Evolutionary conservation across 305 asterid species (phyloP), one percentile per base, ranked within the genome.

Genomic region (Fraxinus greggii): DNA sequence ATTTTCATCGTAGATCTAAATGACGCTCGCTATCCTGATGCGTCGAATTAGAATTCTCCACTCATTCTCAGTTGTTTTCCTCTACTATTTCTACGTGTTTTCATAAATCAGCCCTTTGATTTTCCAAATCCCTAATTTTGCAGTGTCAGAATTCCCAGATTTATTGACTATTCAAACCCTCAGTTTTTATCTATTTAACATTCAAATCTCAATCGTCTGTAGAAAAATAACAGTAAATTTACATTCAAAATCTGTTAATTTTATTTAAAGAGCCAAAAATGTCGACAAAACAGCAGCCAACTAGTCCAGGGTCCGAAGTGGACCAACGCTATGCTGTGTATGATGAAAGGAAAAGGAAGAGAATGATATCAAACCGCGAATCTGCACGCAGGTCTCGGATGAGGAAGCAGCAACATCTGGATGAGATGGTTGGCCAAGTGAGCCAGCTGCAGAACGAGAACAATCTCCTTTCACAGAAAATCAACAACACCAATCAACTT

Each of bases 31-130:
- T 17, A 76, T 85, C 72, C 88, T 59, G 9, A 78, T 88, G 89
- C 91, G 86, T 29, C 83, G 94, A 12, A 81, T 90, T 80, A 89
- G 91, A 76, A 38, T 90, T 42, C 86, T 88, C 26, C 94, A 90
- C 78, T 90, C 94, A 19, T 90, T 89, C 79, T 90, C 94, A 7
- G 94, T 90, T 51, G 94, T 90, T 1, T 90, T 88, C 48, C 90
- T 90, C 23, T 84, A 90, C 80, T 87, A 92, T 92, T 90, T 90
- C 75, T 84, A 90, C 8, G 90, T 85, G 78, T 85, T 86, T 77
- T 90, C 92, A 90, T 89, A 88, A 88, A 89, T 72, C 76, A 84
- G 79, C 42, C 80, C 78, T 54, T 76, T 75, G 21, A 54, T 54
- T 19, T 32, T 48, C 45, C 26, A 8, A 28, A 23, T 48, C 42